Evolutionary conservation across 306 rosid genomes (phyloP).

Genomic region (Mucuna pruriens): DNA sequence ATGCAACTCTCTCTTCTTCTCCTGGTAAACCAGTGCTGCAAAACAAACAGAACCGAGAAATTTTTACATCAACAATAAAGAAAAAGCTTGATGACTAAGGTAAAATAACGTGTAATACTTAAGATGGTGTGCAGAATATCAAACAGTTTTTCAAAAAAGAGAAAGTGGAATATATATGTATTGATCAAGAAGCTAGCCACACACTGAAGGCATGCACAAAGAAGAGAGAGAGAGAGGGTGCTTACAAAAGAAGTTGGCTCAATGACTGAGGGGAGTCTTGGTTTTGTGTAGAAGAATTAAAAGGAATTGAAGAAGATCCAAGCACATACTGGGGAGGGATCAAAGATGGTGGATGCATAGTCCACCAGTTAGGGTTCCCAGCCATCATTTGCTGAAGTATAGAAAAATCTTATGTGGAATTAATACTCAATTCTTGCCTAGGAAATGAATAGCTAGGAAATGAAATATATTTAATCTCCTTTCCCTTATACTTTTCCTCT

Average conservation of each 20-base stretch:
- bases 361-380: slow-evolving; percentile 98
- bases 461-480: slow-evolving; percentile 31
- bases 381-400: slow-evolving; percentile 80
- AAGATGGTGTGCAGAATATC: not conserved
- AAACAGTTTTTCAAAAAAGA: slow-evolving; percentile 15
- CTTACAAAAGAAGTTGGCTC: slow-evolving; percentile 77
- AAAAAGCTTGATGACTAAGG: not conserved
- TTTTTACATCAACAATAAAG: not conserved
- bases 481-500: slow-evolving; percentile 43
- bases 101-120: not conserved
- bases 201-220: not conserved
- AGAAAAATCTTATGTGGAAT: not conserved
- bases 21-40: slow-evolving; percentile 68
- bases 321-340: slow-evolving; percentile 62
- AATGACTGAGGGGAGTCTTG: slow-evolving; percentile 61
- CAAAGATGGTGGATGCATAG: slow-evolving; percentile 77
- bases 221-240: slow-evolving; percentile 21
- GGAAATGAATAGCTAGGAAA: slow-evolving; percentile 13
- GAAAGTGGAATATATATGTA: not conserved
- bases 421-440: not conserved
- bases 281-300: slow-evolving; percentile 55
- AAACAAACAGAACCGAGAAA: slow-evolving; percentile 20
- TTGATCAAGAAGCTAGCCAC: slow-evolving; percentile 6
- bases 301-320: slow-evolving; percentile 71
- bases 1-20: slow-evolving; percentile 60